phyloP scores from a whole-genome alignment of 2,329 filamentous ascomycete genomes.

The Ascochyta fabae region DNA sequence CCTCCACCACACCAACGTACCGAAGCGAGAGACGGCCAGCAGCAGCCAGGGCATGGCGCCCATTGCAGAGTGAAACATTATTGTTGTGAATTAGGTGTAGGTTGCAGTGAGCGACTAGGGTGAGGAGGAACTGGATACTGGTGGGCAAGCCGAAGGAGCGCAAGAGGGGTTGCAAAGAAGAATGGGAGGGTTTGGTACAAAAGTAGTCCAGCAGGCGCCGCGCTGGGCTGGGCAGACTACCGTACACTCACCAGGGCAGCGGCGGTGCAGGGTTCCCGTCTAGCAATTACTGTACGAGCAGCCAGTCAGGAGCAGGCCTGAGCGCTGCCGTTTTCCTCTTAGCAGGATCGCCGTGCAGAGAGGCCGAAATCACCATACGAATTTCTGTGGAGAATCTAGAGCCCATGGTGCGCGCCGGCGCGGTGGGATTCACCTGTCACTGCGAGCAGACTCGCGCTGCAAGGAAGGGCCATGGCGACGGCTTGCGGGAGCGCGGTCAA shows the following conservation, averaged over 20 bases:
- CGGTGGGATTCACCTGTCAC: constrained; percentile 19
- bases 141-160: constrained; percentile 24
- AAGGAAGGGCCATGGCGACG: constrained; percentile 8
- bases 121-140: constrained; percentile 14
- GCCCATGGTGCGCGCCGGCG: constrained; percentile 16
- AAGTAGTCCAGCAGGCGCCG: constrained; percentile 8
- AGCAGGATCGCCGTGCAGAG: constrained; percentile 16
- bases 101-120: constrained; percentile 32
- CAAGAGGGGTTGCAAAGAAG: constrained; percentile 18
- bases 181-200: constrained; percentile 16
- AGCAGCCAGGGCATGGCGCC: constrained; percentile 39
- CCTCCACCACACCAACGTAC: constrained; percentile 28
- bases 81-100: constrained; percentile 18
- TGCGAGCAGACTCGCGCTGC: constrained; percentile 6
- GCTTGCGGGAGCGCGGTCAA: not conserved
- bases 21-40: constrained; percentile 38
- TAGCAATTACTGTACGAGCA: constrained; percentile 20
- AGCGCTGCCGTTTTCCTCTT: constrained; percentile 16
- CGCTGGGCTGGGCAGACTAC: constrained; percentile 9
- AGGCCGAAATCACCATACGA: constrained; percentile 33
- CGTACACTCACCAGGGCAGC: constrained; percentile 5
- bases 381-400: constrained; percentile 25
- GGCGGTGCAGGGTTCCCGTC: constrained; percentile 12
- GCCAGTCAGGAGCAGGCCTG: constrained; percentile 16
- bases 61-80: constrained; percentile 28